A percentile compares a stretch with the other conserved stretches of the same genome.
Conservation (phyloP, 2,329 filamentous ascomycete species). For the Monosporascus sp. region DNA sequence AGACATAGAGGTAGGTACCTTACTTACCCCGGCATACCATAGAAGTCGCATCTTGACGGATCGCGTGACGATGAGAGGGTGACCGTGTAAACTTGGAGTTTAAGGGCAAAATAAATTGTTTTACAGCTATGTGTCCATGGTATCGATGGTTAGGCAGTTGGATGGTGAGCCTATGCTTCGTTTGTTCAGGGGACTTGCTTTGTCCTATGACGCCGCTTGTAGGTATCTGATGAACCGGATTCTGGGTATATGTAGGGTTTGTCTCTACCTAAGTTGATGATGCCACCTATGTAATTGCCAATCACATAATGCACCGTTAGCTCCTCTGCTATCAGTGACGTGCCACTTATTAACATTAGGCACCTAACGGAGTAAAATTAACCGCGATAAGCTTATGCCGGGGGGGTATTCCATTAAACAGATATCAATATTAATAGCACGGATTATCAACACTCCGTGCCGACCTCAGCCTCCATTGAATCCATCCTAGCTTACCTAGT, state of each 20-base stretch:
- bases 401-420: too few relatives aligned
- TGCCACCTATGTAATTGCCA: neutral
- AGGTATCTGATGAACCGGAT: neutral
- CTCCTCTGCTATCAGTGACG: too few relatives aligned
- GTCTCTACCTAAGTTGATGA: neutral
- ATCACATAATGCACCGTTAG: too few relatives aligned
- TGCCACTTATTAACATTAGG: too few relatives aligned
- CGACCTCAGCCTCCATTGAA: too few relatives aligned
- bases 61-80: neutral
- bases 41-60: conserved; percentile 48
- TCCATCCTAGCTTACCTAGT: too few relatives aligned
- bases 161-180: neutral
- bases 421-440: too few relatives aligned
- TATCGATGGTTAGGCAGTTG: neutral
- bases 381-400: too few relatives aligned
- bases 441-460: too few relatives aligned
- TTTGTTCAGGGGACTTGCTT: neutral
- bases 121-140: neutral
- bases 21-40: conserved; percentile 56
- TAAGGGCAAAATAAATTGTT: neutral
- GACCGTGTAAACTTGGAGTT: conserved; percentile 5
- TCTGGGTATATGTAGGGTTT: neutral
- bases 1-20: too few relatives aligned
- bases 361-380: too few relatives aligned
- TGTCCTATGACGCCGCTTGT: neutral